phyloP scores from a whole-genome alignment of 805 yeast species.

The Blastobotrys muscicola region DNA sequence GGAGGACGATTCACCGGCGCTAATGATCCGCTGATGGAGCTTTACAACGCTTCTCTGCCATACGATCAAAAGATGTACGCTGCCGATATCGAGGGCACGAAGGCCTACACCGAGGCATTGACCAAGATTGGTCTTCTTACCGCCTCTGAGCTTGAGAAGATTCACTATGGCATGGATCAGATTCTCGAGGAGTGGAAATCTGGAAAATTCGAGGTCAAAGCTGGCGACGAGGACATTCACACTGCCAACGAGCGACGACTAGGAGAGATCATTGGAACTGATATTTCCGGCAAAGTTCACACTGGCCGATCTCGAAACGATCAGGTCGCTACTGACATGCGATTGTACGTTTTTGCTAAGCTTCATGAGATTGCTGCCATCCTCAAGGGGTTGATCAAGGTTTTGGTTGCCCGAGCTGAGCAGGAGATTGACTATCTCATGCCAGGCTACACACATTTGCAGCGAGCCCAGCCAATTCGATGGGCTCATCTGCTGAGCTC shows the following conservation, averaged over 20 bases:
- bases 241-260: slow-evolving; percentile 97
- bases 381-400: slow-evolving; percentile 53
- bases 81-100: slow-evolving; percentile 90
- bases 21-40: slow-evolving; percentile 94
- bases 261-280: slow-evolving; percentile 90
- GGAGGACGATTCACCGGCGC: slow-evolving; percentile 97
- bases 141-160: slow-evolving; percentile 61
- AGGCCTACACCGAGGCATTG: slow-evolving; percentile 84
- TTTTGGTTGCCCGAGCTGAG: slow-evolving; percentile 66
- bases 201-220: slow-evolving; percentile 58
- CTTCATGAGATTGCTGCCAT: slow-evolving; percentile 47
- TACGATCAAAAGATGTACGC: slow-evolving; percentile 91
- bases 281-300: slow-evolving; percentile 94
- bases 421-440: slow-evolving; percentile 82
- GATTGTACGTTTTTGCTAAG: slow-evolving; percentile 81
- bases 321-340: slow-evolving; percentile 98
- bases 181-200: slow-evolving; percentile 78
- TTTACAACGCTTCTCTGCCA: slow-evolving; percentile 93
- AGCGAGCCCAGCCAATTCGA: slow-evolving; percentile 98
- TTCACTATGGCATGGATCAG: slow-evolving; percentile 69
- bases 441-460: slow-evolving; percentile 99
- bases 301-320: slow-evolving; percentile 99
- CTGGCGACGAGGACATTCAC: slow-evolving; percentile 96
- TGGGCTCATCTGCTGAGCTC: slow-evolving; percentile 97
- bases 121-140: slow-evolving; percentile 68